phyloP scores from a whole-genome alignment of 345 rosid species.

The Geranium brycei region DNA sequence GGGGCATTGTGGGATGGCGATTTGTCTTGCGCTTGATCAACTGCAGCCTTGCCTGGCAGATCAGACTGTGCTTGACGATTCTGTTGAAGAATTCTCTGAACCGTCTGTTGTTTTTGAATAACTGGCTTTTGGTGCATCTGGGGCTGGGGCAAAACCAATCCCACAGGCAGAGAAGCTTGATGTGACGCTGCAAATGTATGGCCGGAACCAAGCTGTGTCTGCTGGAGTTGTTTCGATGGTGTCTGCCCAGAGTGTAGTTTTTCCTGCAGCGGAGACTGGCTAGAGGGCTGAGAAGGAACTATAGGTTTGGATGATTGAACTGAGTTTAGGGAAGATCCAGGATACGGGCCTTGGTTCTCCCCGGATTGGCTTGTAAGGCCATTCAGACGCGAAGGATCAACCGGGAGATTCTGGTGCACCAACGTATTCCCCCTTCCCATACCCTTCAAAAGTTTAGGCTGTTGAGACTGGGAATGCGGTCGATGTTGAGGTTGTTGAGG shows the following conservation, averaged over 20 bases:
- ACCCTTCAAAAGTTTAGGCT: conserved; percentile 61
- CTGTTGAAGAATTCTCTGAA: conserved; percentile 52
- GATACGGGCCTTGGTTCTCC: conserved; percentile 52
- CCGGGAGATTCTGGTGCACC: conserved; percentile 46
- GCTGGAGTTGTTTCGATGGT: conserved; percentile 36
- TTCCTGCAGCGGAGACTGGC: conserved; percentile 47
- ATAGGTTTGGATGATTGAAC: conserved; percentile 52
- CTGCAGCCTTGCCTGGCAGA: conserved; percentile 37
- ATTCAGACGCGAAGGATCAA: conserved; percentile 64
- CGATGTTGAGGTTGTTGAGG: conserved; percentile 90
- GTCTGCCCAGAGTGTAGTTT: conserved; percentile 39
- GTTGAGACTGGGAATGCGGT: conserved; percentile 48
- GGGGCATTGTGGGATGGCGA: conserved; percentile 28
- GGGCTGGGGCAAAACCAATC: conserved; percentile 24
- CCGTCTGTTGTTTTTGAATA: conserved; percentile 36
- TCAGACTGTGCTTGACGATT: conserved; percentile 41
- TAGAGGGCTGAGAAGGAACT: conserved; percentile 36
- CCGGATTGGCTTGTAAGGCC: conserved; percentile 52
- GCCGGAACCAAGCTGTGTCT: conserved; percentile 34
- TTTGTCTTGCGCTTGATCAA: conserved; percentile 40
- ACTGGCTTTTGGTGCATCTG: conserved; percentile 21
- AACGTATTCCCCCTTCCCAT: conserved; percentile 68
- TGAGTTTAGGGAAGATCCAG: conserved; percentile 42
- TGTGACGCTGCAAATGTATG: conserved; percentile 26
- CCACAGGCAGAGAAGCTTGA: conserved; percentile 35